phyloP scores from a whole-genome alignment of 2,329 filamentous ascomycete species.

The Colletotrichum coccodes region DNA sequence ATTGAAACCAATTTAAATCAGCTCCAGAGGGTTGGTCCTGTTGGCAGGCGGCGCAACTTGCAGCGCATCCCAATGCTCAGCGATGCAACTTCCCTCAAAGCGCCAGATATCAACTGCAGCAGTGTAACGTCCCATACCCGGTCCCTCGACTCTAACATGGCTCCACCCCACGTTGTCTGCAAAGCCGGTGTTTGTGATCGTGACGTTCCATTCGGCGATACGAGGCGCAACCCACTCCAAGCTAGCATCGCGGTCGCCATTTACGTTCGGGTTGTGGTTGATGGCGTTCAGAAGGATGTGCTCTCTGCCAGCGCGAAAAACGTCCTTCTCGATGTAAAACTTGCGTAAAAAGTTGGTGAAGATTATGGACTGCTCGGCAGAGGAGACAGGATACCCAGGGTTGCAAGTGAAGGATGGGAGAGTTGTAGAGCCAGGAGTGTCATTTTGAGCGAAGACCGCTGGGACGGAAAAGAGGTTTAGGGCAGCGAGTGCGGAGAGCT shows the following conservation, averaged over 20 bases:
- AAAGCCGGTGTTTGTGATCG: background rate
- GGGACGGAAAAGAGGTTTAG: background rate
- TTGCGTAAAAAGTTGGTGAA: constrained; percentile 4
- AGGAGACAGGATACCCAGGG: constrained; percentile 1
- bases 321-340: background rate
- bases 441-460: background rate
- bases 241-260: background rate
- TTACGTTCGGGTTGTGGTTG: constrained; percentile 5
- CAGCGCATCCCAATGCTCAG: constrained; percentile 3
- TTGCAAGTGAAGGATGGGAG: constrained; percentile 9
- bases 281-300: background rate
- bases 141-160: background rate
- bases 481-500: background rate
- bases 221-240: background rate
- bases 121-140: background rate
- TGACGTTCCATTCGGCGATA: background rate
- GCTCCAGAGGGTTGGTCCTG: constrained; percentile 5
- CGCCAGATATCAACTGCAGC: constrained; percentile 7
- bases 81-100: background rate
- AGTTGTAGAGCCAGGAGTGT: background rate
- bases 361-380: background rate
- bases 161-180: constrained; percentile 6
- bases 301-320: background rate
- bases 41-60: constrained; percentile 4
- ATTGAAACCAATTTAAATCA: background rate